These are phyloP conservation scores for Cercospora sp. DNA, from an alignment of 2,329 filamentous ascomycete genomes.

Conservation along the genomic window DNA sequence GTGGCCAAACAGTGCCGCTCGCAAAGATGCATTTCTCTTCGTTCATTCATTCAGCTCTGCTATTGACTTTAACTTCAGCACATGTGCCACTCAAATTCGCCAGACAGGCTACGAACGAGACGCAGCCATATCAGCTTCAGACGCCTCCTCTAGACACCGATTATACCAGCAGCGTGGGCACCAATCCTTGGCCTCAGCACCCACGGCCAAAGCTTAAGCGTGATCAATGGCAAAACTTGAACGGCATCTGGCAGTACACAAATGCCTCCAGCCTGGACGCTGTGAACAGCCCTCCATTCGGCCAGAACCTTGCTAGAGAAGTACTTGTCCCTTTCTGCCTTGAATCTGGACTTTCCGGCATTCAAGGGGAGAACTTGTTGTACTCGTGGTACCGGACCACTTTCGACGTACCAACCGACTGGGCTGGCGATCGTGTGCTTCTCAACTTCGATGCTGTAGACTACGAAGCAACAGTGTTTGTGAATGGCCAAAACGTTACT, in stretches of 20 bases:
- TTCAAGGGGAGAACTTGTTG: conserved; percentile 31
- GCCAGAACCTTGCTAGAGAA: conserved; percentile 44
- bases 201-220: conserved; percentile 56
- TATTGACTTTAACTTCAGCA: conserved; percentile 1
- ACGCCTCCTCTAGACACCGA: conserved; percentile 49
- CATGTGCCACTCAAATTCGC: neutral
- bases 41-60: conserved; percentile 1
- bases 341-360: conserved; percentile 55
- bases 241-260: conserved; percentile 57
- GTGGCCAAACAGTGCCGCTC: neutral
- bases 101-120: conserved; percentile 3
- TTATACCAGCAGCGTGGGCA: conserved; percentile 54
- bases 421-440: conserved; percentile 51
- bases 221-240: conserved; percentile 55
- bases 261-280: conserved; percentile 45
- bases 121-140: conserved; percentile 41
- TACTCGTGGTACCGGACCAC: conserved; percentile 47
- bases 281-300: conserved; percentile 48
- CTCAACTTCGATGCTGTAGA: conserved; percentile 64
- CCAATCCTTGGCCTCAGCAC: conserved; percentile 54
- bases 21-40: conserved; percentile 12
- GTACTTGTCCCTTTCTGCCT: conserved; percentile 57
- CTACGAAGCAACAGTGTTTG: conserved; percentile 60
- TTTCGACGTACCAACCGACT: conserved; percentile 53
- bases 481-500: conserved; percentile 55